phyloP scores from a whole-genome alignment of 768 basidiomycete genomes.

The Psilocybe azurescens region DNA sequence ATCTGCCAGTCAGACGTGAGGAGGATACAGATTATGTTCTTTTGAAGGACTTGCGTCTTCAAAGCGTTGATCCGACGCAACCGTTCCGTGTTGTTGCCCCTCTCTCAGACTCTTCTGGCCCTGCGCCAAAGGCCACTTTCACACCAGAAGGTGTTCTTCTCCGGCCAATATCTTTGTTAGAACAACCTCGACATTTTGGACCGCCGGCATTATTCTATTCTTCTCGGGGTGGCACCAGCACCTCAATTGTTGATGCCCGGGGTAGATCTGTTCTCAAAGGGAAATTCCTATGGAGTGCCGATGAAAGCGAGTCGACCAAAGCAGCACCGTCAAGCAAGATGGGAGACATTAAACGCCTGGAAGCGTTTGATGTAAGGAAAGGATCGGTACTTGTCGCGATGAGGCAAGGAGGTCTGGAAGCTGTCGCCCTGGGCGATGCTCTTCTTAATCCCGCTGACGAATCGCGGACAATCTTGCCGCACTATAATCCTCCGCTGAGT shows the following conservation, averaged over 20 bases:
- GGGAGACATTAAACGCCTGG: slow-evolving; percentile 84
- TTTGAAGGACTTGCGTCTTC: slow-evolving; percentile 76
- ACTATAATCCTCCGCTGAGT: slow-evolving; percentile 66
- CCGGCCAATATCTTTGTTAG: slow-evolving; percentile 73
- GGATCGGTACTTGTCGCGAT: slow-evolving; percentile 83
- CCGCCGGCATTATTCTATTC: slow-evolving; percentile 89
- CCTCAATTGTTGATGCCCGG: slow-evolving; percentile 84
- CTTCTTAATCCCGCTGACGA: slow-evolving; percentile 80
- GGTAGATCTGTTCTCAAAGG: slow-evolving; percentile 85
- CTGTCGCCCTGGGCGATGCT: slow-evolving; percentile 80
- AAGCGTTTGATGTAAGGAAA: slow-evolving; percentile 80
- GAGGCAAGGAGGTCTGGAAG: slow-evolving; percentile 87
- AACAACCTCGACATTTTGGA: slow-evolving; percentile 83
- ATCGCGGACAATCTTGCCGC: slow-evolving; percentile 73
- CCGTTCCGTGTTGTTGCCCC: slow-evolving; percentile 67
- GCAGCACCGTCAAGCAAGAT: slow-evolving; percentile 48
- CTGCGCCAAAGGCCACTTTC: slow-evolving; percentile 14
- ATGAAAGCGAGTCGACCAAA: slow-evolving; percentile 55
- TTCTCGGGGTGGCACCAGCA: slow-evolving; percentile 89
- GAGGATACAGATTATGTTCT: slow-evolving; percentile 71
- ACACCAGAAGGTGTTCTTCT: slow-evolving; percentile 62
- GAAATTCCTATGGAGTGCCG: slow-evolving; percentile 78
- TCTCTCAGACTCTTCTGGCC: slow-evolving; percentile 30
- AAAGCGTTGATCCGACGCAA: slow-evolving; percentile 81
- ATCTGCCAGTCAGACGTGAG: slow-evolving; percentile 81